Percentiles rank a stretch among this genome's conserved stretches.
These are phyloP conservation scores for Penicillium thymicola DNA, from an alignment of 2,329 filamentous ascomycete species.

Conservation along the genomic window DNA sequence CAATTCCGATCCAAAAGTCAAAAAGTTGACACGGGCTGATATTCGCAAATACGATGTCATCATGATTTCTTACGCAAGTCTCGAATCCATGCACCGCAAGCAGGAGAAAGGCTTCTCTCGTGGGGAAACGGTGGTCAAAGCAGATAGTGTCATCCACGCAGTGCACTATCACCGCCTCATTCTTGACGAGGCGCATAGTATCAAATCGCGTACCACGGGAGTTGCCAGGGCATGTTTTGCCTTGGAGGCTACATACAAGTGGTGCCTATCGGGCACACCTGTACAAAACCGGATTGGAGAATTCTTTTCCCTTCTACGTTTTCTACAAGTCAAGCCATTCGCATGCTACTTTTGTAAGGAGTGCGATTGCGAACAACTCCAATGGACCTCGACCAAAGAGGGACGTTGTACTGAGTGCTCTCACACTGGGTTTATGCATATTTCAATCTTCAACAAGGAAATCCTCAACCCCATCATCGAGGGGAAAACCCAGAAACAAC, in stretches of 20 bases:
- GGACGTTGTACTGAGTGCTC: conserved; percentile 69
- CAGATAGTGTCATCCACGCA: conserved; percentile 73
- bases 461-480: conserved; percentile 78
- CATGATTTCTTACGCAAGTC: conserved; percentile 80
- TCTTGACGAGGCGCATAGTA: conserved; percentile 91
- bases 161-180: conserved; percentile 88
- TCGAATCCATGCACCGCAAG: conserved; percentile 90
- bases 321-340: conserved; percentile 84
- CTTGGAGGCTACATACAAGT: conserved; percentile 81
- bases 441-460: conserved; percentile 91
- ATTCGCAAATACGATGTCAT: conserved; percentile 85
- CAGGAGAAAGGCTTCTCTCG: conserved; percentile 87
- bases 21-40: conserved; percentile 69
- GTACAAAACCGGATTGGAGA: conserved; percentile 97
- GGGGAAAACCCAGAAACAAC: conserved; percentile 50
- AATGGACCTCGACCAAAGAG: conserved; percentile 75
- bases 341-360: conserved; percentile 91
- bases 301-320: conserved; percentile 90
- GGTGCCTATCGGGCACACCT: conserved; percentile 93
- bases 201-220: conserved; percentile 83
- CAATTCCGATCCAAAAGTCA: conserved; percentile 78
- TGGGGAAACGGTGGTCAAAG: conserved; percentile 75
- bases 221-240: conserved; percentile 95
- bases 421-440: conserved; percentile 61
- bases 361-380: conserved; percentile 74